These are phyloP conservation scores for Oryza brachyantha DNA, from an alignment of 176 grass and related monocot species.

Conservation along the genomic window DNA sequence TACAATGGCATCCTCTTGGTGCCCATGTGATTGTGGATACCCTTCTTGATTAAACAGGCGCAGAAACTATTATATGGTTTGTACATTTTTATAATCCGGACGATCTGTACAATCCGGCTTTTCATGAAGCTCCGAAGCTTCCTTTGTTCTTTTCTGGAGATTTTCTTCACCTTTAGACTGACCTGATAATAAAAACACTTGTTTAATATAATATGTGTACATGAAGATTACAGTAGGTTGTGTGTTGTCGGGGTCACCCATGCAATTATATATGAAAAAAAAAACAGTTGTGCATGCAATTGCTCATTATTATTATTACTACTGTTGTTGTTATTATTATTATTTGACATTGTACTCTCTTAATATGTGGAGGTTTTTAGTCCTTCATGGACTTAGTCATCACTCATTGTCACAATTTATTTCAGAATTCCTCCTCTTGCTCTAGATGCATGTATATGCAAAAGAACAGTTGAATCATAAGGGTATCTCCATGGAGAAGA, in stretches of 20 bases:
- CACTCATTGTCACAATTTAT: conserved; percentile 15
- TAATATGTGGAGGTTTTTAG: conserved; percentile 1
- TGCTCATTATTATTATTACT: not conserved
- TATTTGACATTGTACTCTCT: not conserved
- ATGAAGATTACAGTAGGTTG: conserved; percentile 14
- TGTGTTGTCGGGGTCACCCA: not conserved
- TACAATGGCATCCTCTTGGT: conserved; percentile 31
- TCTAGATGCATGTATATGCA: conserved; percentile 14
- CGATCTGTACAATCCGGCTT: conserved; percentile 27
- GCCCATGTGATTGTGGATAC: conserved; percentile 40
- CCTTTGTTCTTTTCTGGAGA: conserved; percentile 34
- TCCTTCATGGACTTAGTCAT: conserved; percentile 23
- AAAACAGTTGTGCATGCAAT: not conserved
- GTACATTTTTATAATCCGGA: conserved; percentile 39
- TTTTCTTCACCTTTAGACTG: not conserved
- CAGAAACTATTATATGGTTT: conserved; percentile 24
- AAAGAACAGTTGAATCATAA: not conserved
- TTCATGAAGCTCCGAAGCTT: conserved; percentile 40
- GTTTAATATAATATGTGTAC: not conserved
- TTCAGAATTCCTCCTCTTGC: not conserved
- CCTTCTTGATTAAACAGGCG: conserved; percentile 36
- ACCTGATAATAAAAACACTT: not conserved
- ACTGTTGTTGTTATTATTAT: no score
- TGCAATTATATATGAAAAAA: conserved; percentile 3
- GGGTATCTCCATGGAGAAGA: conserved; percentile 23